Evolutionary conservation across 768 basidiomycete genomes (phyloP), one percentile per base, ranked within the genome.

Genomic region (Lactifluus echinatus): DNA sequence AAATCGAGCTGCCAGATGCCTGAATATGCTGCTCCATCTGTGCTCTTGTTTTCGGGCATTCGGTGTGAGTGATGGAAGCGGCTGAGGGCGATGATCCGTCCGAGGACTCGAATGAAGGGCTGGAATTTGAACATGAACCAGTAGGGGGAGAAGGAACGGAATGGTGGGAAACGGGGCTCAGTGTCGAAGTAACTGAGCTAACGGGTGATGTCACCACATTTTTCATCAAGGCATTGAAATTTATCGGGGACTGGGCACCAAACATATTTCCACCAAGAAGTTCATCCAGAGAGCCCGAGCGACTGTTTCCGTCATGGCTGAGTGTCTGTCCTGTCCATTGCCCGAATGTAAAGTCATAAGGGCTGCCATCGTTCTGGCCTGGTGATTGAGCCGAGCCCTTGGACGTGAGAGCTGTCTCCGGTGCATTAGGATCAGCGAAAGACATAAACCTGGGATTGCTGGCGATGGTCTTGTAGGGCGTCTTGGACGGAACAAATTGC

Each of bases 361-460:
- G 61, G 54, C 68, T 74, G 43, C 71, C 64, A 49, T 28, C 17
- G 19, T 24, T 67, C 58, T 44, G 26, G 17, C 14, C 37, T 34
- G 56, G 29, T 6, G 49, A 17, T 3, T 46, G 62, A 24, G 51
- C 11, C 14, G 50, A 23, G 31, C 21, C 42, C 34, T 55, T 64
- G 14, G 55, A 39, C 50, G 61, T 40, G 60, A 56, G 50, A 48
- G 62, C 50, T 36, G 60, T 58, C 53, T 70, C 69, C 26, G 56
- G 57, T 36, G 63, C 63, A 21, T 61, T 66, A 10, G 75, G 71
- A 52, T 75, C 74, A 8, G 84, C 79, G 67, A 86, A 86, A n/a
- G 89, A 88, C 75, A 87, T 89, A 75, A 86, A 91, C 71, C 83
- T 77, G 1, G 90, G 89, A 61, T 91, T 91, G 71, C 78, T 83